Base-by-base conservation (phyloP, 2,329 filamentous ascomycete species). In the Metarhizium guizhouense region DNA sequence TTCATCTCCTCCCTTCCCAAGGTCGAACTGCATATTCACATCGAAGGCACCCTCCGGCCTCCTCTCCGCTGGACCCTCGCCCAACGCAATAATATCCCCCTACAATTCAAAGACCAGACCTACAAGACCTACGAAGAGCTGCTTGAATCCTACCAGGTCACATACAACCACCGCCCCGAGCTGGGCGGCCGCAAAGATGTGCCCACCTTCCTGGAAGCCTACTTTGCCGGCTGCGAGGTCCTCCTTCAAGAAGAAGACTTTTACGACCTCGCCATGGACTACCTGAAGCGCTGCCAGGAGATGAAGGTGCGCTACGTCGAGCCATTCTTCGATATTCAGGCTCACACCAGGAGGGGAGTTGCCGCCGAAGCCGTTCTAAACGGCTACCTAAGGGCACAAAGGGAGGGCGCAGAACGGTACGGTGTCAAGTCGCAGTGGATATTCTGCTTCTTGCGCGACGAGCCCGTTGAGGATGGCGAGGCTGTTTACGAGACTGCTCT, bases 311-410 rank as follows among this genome's bases (percentile, higher is more conserved):
- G 80, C 52, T 86, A 90, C 65, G 84, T 84, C 13, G 87, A 91
- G 67, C 78, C 89, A 55, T 90, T 89, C 72, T 90, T 90, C 72
- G 87, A 91, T 67, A 86, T 87, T 2, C 87, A 91, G 67, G 85
- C 84, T 1, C 87, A 90, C 70, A 78, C 82, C 2, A 70, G 70
- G 10, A 77, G 86, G 10, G 84, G 84, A 4, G 70, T 91, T 3
- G 60, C 75, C 2, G 84, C 87, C 63, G 71, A 76, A 14, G 83
- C 80, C 2, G 78, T 90, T 10, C 75, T 90, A 1, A 66, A 70
- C 5, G 87, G 87, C 6, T 83, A 89, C 63, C 72, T 73, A 1
- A 73, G 74, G 1, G 87, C 84, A 1, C 78, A 83, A 58, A 64
- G 71, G 56, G 76, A 80, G 18, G 86, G 86, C 2, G 74, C 81